Evolutionary conservation across 2,329 filamentous ascomycete species (phyloP), one percentile per base, ranked within the genome.

Genomic region (Fusarium duplospermum): DNA sequence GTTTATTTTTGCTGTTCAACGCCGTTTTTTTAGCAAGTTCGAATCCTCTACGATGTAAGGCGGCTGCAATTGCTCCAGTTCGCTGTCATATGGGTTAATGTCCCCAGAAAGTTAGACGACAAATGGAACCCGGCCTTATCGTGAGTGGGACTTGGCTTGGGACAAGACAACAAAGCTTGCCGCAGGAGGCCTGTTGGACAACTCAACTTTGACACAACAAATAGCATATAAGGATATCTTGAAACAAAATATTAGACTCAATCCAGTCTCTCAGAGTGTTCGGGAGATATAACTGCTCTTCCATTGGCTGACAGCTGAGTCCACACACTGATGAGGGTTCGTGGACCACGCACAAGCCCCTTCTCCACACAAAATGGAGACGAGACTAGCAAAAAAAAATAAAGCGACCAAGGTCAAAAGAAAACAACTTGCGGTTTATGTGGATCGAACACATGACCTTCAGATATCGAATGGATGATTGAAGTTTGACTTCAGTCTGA

Each of bases 371-470:
- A 31, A 52, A 31, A n/a, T 47, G 42, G 22, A 31, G 47, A 31
- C n/a, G 5, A 18, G 10, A 6, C 27, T 52, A 50, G 24, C 24
- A 52, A 52, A 52, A 52, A 52, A 52, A 52, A 52, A 52, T 52
- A 52, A 14, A 20, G 27, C 27, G 27, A 29, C 10, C 27, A 31
- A 52, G 27, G 18, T 52, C 24, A 52, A 56, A 78, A 77, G 67
- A 60, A 20, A 56, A 16, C 0, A 18, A 35, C 29, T 22, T 78
- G 77, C 77, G 77, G 77, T 74, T 78, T 78, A 35, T 78, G 77
- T 78, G 77, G 77, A 78, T 78, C 76, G 77, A 78, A 78, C 77
- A 78, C 77, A 78, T 36, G 77, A 78, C 77, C 77, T 78, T 78
- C 77, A 78, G 77, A 78, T 78, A 75, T 75, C 72, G n/a, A 16